Evolutionary conservation across 176 grass and related monocot genomes (phyloP).

Genomic region (Eragrostis nindensis): DNA sequence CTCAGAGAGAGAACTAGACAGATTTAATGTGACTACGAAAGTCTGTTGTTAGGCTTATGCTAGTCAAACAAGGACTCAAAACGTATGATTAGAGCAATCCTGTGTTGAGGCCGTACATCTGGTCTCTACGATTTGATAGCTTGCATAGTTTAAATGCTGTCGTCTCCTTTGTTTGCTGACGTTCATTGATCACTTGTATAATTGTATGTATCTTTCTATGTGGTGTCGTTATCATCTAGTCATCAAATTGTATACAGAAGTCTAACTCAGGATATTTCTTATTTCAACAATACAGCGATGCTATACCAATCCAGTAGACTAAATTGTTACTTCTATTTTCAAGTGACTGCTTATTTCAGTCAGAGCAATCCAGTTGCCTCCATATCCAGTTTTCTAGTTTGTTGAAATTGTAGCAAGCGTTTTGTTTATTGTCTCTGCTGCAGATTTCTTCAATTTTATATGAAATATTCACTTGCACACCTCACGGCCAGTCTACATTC

Average conservation of each 20-base stretch:
- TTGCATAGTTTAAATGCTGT: neutral
- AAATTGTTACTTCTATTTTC: neutral
- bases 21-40: neutral
- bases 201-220: neutral
- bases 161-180: neutral
- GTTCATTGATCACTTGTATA: neutral
- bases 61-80: neutral
- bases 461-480: neutral
- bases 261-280: constrained; percentile 2
- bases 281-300: constrained; percentile 2
- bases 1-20: neutral
- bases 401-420: constrained; percentile 4
- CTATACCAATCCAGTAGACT: neutral
- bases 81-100: constrained; percentile 1
- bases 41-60: neutral
- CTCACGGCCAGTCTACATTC: neutral
- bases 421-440: neutral
- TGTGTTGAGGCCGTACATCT: neutral
- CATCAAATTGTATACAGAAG: neutral
- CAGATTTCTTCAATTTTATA: neutral
- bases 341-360: neutral
- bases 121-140: constrained; percentile 11
- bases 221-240: neutral
- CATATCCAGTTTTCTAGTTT: neutral
- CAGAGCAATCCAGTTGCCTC: neutral